Evolutionary conservation across 2,329 filamentous ascomycete genomes (phyloP).

Genomic region (Mycosphaerelloides madeirae): DNA sequence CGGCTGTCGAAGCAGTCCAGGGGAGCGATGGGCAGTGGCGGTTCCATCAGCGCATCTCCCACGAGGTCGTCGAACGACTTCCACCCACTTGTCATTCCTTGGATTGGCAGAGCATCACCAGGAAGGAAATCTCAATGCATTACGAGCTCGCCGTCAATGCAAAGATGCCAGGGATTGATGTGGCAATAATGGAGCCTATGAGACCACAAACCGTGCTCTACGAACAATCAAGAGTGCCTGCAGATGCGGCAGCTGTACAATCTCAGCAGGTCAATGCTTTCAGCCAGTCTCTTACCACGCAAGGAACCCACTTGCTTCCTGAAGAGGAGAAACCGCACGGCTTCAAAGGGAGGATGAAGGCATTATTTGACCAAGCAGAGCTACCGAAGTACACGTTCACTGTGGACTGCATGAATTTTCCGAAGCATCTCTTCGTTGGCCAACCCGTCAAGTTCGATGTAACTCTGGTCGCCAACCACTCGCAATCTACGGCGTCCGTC

Average conservation of each 20-base stretch:
- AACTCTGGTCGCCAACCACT: constrained; percentile 3
- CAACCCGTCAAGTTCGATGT: constrained; percentile 10
- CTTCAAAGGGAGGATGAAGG: constrained; percentile 13
- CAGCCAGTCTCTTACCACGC: constrained; percentile 8
- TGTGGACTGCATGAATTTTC: constrained; percentile 2
- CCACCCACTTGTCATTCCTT: constrained; percentile 6
- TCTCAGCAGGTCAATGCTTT: constrained; percentile 3
- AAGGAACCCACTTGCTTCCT: constrained; percentile 6
- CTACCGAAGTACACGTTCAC: constrained; percentile 12
- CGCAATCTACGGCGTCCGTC: constrained; percentile 2
- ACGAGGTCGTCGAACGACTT: constrained; percentile 4
- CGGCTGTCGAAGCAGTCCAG: constrained; percentile 6
- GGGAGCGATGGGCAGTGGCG: constrained; percentile 9
- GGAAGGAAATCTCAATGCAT: constrained; percentile 3
- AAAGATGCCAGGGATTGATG: constrained; percentile 14
- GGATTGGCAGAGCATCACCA: not conserved
- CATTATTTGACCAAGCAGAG: constrained; percentile 1
- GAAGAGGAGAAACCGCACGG: constrained; percentile 8
- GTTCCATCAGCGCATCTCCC: constrained; percentile 4
- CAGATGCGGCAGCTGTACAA: constrained; percentile 5
- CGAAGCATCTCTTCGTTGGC: constrained; percentile 11
- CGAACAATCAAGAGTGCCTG: constrained; percentile 13
- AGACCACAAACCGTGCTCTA: constrained; percentile 5
- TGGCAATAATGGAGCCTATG: constrained; percentile 6
- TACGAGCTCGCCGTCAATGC: constrained; percentile 7